Conservation (phyloP, 306 rosid species). For the Citrullus colocynthis region DNA sequence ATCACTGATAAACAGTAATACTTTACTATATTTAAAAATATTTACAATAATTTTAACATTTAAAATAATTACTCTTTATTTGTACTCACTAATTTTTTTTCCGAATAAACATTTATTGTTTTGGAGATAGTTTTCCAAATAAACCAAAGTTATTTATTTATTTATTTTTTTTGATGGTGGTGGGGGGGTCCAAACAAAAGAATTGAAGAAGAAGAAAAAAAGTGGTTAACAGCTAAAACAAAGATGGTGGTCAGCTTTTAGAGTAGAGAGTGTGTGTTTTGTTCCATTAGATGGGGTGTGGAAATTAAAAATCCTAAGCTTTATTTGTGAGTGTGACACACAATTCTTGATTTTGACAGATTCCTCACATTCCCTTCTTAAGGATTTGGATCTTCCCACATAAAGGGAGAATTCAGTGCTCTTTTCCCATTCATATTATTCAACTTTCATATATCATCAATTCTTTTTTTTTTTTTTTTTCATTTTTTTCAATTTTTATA, state of each 20-base stretch:
- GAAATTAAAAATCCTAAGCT: neutral
- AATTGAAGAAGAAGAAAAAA: neutral
- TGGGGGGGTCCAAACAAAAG: neutral
- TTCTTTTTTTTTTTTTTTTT: neutral
- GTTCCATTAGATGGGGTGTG: neutral
- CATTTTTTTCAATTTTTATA: neutral
- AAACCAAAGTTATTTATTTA: too few species aligned
- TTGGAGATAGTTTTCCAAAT: too few species aligned
- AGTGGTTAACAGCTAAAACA: neutral
- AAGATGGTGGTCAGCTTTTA: neutral
- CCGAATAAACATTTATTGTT: too few species aligned
- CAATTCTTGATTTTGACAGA: neutral
- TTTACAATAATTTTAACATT: too few species aligned
- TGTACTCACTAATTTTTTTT: too few species aligned
- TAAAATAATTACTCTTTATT: too few species aligned
- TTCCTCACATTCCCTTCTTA: conserved; percentile 1
- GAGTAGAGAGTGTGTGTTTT: neutral
- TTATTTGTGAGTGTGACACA: neutral
- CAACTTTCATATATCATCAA: neutral
- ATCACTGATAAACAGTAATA: too few species aligned
- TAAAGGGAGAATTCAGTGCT: neutral
- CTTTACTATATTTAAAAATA: too few species aligned
- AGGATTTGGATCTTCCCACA: neutral
- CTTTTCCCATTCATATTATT: neutral
- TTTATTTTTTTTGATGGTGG: neutral